A percentile compares a stretch with the other conserved stretches of the same genome.
phyloP scores from a whole-genome alignment of 805 yeast species.

The Trichomonascus vanleenenianus region DNA sequence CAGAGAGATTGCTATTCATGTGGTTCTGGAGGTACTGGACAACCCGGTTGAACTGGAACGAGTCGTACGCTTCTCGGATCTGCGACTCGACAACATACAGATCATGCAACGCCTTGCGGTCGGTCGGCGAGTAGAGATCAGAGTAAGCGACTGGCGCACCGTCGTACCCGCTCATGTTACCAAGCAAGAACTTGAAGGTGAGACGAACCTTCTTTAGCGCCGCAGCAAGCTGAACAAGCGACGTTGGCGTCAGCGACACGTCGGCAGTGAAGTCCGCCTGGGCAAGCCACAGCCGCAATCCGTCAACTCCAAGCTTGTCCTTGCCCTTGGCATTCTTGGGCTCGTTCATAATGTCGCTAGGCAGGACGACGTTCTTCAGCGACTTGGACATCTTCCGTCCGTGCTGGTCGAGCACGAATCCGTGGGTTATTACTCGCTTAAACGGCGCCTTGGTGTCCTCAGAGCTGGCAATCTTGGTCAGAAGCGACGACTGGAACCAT shows the following conservation, averaged over 20 bases:
- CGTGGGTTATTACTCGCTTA: conserved; percentile 77
- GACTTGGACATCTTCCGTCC: conserved; percentile 94
- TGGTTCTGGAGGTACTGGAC: conserved; percentile 62
- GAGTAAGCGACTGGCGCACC: conserved; percentile 28
- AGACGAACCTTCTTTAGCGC: conserved; percentile 73
- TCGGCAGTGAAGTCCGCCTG: conserved; percentile 82
- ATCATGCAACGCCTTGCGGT: conserved; percentile 54
- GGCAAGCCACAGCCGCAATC: conserved; percentile 84
- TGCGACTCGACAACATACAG: conserved; percentile 40
- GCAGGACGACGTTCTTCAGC: conserved; percentile 71
- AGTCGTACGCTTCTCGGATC: conserved; percentile 40
- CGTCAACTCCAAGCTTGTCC: conserved; percentile 80
- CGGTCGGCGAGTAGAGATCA: conserved; percentile 31
- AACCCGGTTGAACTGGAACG: conserved; percentile 61
- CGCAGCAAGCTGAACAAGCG: conserved; percentile 70
- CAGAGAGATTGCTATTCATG: conserved; percentile 67
- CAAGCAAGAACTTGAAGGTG: conserved; percentile 73
- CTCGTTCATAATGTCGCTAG: conserved; percentile 48
- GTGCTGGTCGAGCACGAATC: conserved; percentile 80
- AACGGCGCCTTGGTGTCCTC: conserved; percentile 51
- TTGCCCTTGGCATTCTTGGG: conserved; percentile 43
- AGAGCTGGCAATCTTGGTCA: conserved; percentile 58
- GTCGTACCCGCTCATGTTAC: conserved; percentile 50
- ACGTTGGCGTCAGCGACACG: conserved; percentile 62
- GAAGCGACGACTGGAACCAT: conserved; percentile 93